Evolutionary conservation across 1,139 yeast genomes (phyloP), one percentile per base, ranked within the genome.

Genomic region (Blastobotrys raffinosifermentans): DNA sequence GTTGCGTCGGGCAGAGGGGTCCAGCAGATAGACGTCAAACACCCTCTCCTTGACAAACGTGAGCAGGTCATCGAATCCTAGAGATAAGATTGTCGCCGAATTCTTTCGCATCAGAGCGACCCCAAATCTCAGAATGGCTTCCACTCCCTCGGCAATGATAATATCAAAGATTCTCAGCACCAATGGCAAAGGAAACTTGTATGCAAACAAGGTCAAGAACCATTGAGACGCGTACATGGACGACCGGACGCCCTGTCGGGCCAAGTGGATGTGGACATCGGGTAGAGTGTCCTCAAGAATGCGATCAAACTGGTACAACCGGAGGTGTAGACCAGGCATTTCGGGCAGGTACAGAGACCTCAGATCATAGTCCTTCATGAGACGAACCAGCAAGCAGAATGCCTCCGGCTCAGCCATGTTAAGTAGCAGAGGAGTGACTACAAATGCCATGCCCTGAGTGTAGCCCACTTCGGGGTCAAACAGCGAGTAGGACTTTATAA

Each of bases 161-260:
- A 84, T 74, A 63, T 91, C 97, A 57, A 77, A 82, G 31, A 91
- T 83, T 41, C 94, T 70, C 46, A 84, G 66, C 27, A 86, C 95
- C 52, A 86, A 79, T 39, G 78, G 82, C 37, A 85, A 64, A 10
- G 98, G 97, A 60, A 89, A 85, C 55, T 84, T 83, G 66, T 91
- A 91, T 10, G 96, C 95, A 64, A 91, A 91, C 49, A 91, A 72
- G 0, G 98, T 91, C 50, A 87, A 69, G 55, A 91, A 87, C 97
- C 97, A 91, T 60, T 91, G 96, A 1, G 91, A 76, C 0, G 96
- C 96, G 65, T 85, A 91, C 96, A 89, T 89, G 16, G 91, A 80
- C 1, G 94, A 80, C 44, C 80, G 75, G 16, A 91, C 78, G 3
- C 96, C 96, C 57, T 86, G 91, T 46, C 85, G 77, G 18, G 74